Evolutionary conservation across 2,329 filamentous ascomycete species (phyloP), one percentile per base, ranked within the genome.

Genomic region (Penicillium brevicompactum): DNA sequence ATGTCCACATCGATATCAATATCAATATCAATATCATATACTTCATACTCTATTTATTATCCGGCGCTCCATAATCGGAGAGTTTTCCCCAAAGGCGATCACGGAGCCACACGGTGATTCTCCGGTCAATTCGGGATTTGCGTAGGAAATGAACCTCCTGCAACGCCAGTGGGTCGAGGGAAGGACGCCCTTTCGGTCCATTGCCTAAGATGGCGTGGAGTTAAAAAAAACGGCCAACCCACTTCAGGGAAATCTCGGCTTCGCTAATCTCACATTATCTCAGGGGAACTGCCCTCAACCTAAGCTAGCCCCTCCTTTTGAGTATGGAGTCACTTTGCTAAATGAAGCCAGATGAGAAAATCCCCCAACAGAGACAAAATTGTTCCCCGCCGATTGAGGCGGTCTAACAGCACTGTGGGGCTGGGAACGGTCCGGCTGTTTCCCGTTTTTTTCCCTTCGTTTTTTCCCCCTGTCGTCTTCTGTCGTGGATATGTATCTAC

Each of bases 381-480:
- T 49, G 46, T 53, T 56, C 51, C 60, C 49, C 60, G 56, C 52
- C 57, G 61, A 64, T 65, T 60, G 60, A 63, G 54, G 55, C 56
- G 58, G 63, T 59, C 58, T 64, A 57, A 53, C 34, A 42, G 16
- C 41, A 31, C 24, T 27, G 53, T 62, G 63, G 63, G 56, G 52
- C 60, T 63, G 53, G 55, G 53, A 65, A 64, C 63, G 61, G 63
- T 61, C 63, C 63, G 56, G 54, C 53, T 59, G 57, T 22, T 49
- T 45, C 40, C 57, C 51, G 31, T 51, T 53, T 51, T 34, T 46
- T 41, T 48, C 22, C n/a, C 13, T n/a, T 49, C 44, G 34, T 42
- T 30, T 37, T 51, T 44, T 47, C 41, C 16, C 31, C 9, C 50
- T 53, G 31, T 38, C 14, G 11, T 38, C 32, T 22, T 42, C 43